Conservation (phyloP, 2,329 filamentous ascomycete genomes). For the Capronia epimyces region DNA sequence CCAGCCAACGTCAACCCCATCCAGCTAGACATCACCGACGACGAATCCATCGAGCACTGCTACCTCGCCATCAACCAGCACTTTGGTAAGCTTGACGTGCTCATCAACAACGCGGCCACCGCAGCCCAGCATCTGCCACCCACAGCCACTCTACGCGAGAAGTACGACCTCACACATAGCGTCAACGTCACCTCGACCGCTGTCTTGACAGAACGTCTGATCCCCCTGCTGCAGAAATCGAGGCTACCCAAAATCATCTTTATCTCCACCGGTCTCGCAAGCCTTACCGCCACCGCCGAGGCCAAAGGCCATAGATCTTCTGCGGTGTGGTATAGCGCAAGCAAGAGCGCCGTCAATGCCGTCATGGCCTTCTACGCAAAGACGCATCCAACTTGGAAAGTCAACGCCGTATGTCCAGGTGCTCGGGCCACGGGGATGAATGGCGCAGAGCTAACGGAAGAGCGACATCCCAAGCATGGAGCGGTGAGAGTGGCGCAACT, state of each 20-base stretch:
- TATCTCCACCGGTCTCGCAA: slow-evolving; percentile 17
- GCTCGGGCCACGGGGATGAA: slow-evolving; percentile 19
- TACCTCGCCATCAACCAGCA: slow-evolving; percentile 31
- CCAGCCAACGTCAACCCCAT: slow-evolving; percentile 30
- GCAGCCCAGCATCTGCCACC: slow-evolving; percentile 18
- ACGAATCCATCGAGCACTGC: slow-evolving; percentile 32
- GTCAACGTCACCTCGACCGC: slow-evolving; percentile 29
- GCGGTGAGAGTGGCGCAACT: slow-evolving; percentile 23
- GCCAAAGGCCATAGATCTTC: slow-evolving; percentile 4
- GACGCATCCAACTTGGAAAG: slow-evolving; percentile 21
- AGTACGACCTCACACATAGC: slow-evolving; percentile 27
- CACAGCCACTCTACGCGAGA: slow-evolving; percentile 20
- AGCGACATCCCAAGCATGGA: slow-evolving; percentile 21
- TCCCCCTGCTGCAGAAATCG: slow-evolving; percentile 24
- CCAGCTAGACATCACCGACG: slow-evolving; percentile 35
- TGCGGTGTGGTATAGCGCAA: slow-evolving; percentile 19
- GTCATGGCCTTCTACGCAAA: slow-evolving; percentile 25
- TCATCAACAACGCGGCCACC: slow-evolving; percentile 36
- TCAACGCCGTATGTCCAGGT: slow-evolving; percentile 27
- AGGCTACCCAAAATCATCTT: slow-evolving; percentile 26
- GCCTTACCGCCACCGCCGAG: slow-evolving; percentile 14
- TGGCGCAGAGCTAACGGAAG: slow-evolving; percentile 16
- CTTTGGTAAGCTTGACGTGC: slow-evolving; percentile 35
- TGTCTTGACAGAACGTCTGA: slow-evolving; percentile 23
- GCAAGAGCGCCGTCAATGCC: slow-evolving; percentile 24